These are phyloP conservation scores for Ilyonectria robusta DNA, from an alignment of 2,329 filamentous ascomycete genomes.

Conservation along the genomic window DNA sequence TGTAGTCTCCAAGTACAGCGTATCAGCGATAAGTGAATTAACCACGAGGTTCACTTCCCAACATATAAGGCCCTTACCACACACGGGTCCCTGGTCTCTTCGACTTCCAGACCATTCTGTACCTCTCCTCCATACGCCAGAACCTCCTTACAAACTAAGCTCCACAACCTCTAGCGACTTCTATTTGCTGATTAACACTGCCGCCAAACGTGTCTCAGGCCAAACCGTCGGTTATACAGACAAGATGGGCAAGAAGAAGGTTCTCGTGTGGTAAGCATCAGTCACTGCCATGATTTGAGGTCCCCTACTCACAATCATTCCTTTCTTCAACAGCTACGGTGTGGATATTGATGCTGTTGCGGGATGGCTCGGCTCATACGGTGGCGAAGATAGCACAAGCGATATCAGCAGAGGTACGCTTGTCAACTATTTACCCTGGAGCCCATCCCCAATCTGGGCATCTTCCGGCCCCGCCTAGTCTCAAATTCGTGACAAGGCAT, in stretches of 20 bases:
- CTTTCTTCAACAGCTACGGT: slow-evolving; percentile 65
- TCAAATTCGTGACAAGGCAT: background rate
- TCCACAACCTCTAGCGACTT: too few species aligned
- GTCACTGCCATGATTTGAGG: background rate
- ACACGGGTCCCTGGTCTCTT: background rate
- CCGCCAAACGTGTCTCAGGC: too few species aligned
- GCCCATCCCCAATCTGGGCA: background rate
- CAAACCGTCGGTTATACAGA: background rate
- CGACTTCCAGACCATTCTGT: background rate
- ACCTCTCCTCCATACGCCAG: background rate
- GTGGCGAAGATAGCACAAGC: slow-evolving; percentile 80
- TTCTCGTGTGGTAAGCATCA: slow-evolving; percentile 46
- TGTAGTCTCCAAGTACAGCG: background rate
- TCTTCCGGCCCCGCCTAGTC: slow-evolving; percentile 54
- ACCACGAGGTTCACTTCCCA: background rate
- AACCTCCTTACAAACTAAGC: background rate
- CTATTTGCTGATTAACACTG: background rate
- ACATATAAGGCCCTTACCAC: slow-evolving; percentile 3
- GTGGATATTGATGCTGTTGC: slow-evolving; percentile 83
- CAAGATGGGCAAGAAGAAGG: slow-evolving; percentile 55
- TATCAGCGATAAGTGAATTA: background rate
- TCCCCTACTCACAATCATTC: background rate
- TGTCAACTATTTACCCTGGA: slow-evolving; percentile 57
- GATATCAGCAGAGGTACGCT: slow-evolving; percentile 77
- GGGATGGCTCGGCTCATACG: slow-evolving; percentile 84